These are phyloP conservation scores for Hyaloscypha finlandica DNA, from an alignment of 495 filamentous ascomycete species.

Conservation along the genomic window DNA sequence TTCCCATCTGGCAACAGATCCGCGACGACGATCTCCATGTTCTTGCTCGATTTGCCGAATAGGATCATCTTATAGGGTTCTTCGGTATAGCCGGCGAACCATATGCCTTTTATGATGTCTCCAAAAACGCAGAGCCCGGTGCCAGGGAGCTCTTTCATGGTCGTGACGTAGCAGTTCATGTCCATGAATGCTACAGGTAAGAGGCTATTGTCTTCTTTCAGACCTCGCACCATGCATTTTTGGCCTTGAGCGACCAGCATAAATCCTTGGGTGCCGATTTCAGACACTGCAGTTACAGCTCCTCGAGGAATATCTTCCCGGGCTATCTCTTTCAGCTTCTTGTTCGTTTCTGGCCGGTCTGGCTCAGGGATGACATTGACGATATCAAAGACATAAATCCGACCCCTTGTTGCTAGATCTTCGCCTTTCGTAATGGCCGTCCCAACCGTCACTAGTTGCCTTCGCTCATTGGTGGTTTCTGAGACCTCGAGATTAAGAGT, in stretches of 20 bases:
- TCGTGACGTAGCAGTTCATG: conserved; percentile 87
- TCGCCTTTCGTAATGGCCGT: conserved; percentile 84
- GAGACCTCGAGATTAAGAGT: conserved; percentile 85
- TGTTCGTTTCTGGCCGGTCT: conserved; percentile 77
- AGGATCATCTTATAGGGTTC: conserved; percentile 93
- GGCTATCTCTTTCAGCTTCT: conserved; percentile 79
- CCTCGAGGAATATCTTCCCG: conserved; percentile 87
- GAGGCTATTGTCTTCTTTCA: conserved; percentile 91
- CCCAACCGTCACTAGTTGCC: conserved; percentile 78
- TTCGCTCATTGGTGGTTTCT: conserved; percentile 83
- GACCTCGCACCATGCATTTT: conserved; percentile 92
- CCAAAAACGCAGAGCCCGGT: conserved; percentile 83
- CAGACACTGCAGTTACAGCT: conserved; percentile 85
- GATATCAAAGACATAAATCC: conserved; percentile 88
- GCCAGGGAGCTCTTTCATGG: conserved; percentile 75
- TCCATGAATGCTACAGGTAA: conserved; percentile 98
- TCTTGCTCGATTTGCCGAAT: conserved; percentile 80
- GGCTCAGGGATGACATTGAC: conserved; percentile 90
- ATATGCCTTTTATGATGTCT: conserved; percentile 89
- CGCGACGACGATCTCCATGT: conserved; percentile 75
- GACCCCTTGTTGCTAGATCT: conserved; percentile 81
- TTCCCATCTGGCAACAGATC: conserved; percentile 89
- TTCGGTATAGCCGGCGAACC: conserved; percentile 93
- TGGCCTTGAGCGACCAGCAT: conserved; percentile 92
- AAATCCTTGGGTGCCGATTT: conserved; percentile 89